phyloP scores from a whole-genome alignment of 306 rosid genomes.

The Carpinus viminea region DNA sequence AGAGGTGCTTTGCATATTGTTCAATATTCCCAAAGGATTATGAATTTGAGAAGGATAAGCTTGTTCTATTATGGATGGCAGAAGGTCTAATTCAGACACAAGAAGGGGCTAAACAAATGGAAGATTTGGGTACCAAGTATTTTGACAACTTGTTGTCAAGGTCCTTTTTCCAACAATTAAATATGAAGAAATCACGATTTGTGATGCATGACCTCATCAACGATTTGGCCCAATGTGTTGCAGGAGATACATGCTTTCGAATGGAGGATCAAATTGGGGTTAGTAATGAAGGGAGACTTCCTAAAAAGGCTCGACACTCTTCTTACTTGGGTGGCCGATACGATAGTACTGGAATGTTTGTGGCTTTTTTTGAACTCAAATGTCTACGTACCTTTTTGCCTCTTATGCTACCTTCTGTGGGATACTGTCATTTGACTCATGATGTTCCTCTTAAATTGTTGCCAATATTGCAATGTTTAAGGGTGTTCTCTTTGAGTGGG shows the following conservation, averaged over 20 bases:
- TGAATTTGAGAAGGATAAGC: background rate
- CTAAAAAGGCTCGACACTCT: background rate
- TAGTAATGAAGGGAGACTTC: no score
- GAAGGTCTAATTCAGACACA: background rate
- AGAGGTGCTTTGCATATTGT: slow-evolving; percentile 16
- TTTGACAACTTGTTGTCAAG: background rate
- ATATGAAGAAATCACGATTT: background rate
- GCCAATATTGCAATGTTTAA: background rate
- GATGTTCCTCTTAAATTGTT: background rate
- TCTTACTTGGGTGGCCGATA: background rate
- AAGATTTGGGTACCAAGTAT: background rate
- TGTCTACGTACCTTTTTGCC: slow-evolving; percentile 75
- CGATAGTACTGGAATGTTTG: background rate
- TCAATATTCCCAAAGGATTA: slow-evolving; percentile 6
- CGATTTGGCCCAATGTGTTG: background rate
- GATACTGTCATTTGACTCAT: no score
- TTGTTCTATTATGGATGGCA: background rate
- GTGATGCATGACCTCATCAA: slow-evolving; percentile 17
- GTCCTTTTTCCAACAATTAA: background rate
- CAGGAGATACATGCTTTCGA: background rate
- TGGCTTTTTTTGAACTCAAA: background rate
- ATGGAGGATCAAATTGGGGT: background rate
- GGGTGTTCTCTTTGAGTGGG: background rate
- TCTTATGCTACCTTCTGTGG: no score
- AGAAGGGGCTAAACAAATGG: no score